Base-by-base conservation (phyloP, 2,329 filamentous ascomycete species). In the Apiospora marii region DNA sequence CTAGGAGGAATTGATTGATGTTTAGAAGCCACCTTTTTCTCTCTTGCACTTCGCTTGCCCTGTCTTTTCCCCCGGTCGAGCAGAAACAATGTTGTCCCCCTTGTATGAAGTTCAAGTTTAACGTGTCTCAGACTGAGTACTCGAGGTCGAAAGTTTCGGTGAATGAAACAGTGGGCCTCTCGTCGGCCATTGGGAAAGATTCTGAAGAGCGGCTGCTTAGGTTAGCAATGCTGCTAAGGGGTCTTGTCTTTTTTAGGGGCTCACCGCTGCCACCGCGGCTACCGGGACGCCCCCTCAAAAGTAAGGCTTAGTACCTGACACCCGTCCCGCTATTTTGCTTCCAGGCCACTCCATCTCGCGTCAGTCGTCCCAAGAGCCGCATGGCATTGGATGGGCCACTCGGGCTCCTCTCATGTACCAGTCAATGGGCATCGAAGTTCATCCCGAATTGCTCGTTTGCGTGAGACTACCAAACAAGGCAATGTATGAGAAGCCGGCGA, bases 141-240 rank as follows among this genome's bases (percentile, higher is more conserved):
- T 41, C 30, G 34, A 64, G 41, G 58, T 64, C 58, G 53, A 61
- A 61, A 58, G 53, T 61, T 61, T 61, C 53, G 58, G 58, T 64
- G 58, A 64, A 64, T 41, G 58, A 64, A 64, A 64, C 58, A 64
- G 58, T 64, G 58, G 58, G 34, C 10, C 34, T 41, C 34, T 1
- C 6, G n/a, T 34, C 27, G 34, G 22, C 51, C 34, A 58, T 19
- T 58, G 51, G 51, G 37, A 41, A 64, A 64, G 53, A 64, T 41
- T 64, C 58, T 61, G 30, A 37, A 61, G 53, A 19, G 22, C 53
- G 30, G 14, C 10, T 61, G 16, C 53, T 37, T 61, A 61, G 53
- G 16, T 30, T 61, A 61, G 53, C 16, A 16, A 16, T 8, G 53
- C 53, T 37, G 30, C 30, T 22, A 61, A 41, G 37, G 37, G 37